Evolutionary conservation across 306 rosid species (phyloP).

Genomic region (Lathyrus tuberosus): DNA sequence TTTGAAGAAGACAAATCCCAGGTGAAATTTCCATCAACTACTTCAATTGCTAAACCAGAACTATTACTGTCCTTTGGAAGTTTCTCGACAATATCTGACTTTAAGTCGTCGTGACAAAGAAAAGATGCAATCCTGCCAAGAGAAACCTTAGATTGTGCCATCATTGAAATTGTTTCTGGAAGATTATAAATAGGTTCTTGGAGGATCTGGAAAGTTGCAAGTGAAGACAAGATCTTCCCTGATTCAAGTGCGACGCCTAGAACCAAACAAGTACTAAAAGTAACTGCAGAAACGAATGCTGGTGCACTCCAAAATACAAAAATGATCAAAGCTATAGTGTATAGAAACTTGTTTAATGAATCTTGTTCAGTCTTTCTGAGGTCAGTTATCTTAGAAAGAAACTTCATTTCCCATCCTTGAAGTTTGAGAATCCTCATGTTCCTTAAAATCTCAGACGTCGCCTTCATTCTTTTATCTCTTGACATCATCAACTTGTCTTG

Average conservation of each 20-base stretch:
- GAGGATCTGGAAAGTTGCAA: constrained; percentile 54
- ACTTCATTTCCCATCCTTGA: constrained; percentile 71
- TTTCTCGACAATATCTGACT: constrained; percentile 41
- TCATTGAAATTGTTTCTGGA: constrained; percentile 52
- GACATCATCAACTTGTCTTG: constrained; percentile 57
- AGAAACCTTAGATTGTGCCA: constrained; percentile 51
- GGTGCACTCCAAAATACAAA: constrained; percentile 58
- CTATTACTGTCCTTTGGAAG: constrained; percentile 39
- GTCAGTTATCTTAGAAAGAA: constrained; percentile 45
- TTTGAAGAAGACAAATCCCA: constrained; percentile 44
- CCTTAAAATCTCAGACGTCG: constrained; percentile 61
- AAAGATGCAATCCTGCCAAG: constrained; percentile 53
- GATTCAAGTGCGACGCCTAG: constrained; percentile 55
- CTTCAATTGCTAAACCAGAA: constrained; percentile 45
- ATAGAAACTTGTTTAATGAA: constrained; percentile 48
- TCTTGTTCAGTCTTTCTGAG: constrained; percentile 47
- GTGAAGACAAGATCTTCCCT: constrained; percentile 58
- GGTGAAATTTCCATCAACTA: constrained; percentile 49
- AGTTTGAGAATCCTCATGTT: constrained; percentile 65
- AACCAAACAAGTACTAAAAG: constrained; percentile 52
- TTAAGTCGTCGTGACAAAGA: constrained; percentile 46
- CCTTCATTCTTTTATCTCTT: constrained; percentile 58
- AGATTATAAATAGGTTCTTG: constrained; percentile 48
- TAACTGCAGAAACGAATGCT: constrained; percentile 51
- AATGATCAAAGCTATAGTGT: constrained; percentile 29